Base-by-base conservation (phyloP, 257 asterid species). In the Fraxinus cuspidata region DNA sequence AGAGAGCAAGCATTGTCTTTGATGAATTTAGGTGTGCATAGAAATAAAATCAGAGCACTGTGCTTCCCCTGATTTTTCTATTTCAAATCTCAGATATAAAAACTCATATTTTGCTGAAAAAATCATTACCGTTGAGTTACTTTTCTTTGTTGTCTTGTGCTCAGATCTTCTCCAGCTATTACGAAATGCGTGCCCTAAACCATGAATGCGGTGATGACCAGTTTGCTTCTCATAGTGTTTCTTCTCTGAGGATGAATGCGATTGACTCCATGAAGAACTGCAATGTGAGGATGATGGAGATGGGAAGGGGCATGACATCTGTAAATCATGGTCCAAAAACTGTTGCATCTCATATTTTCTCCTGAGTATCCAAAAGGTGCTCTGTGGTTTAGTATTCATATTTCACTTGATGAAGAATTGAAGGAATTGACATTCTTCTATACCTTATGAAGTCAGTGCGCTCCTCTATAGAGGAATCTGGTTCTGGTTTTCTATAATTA, bases 381-480 rank as follows among this genome's bases (percentile, higher is more conserved):
- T 77, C 47, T 69, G 49, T 12, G 47, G 51, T 82, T 81, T 69
- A 78, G 75, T 73, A 58, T 63, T 34, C 10, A 68, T 71, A 47
- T 13, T n/a, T 27, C 68, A 65, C 65, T 44, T 3, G 23, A 74
- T 77, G 64, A 38, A 67, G 49, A 56, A 67, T 38, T 40, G 38
- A 71, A 21, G 21, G 10, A 23, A 73, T 37, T 67, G 75, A 60
- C 31, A n/a, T 40, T 49, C 11, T 25, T n/a, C 15, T 9, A 71
- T 81, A 94, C 98, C 94, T 88, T 80, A 94, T 94, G 76, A 90
- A 94, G 80, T 92, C 97, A 13, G 84, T 25, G 8, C 98, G 96
- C 68, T 89, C 93, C 79, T 89, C 94, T 27, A 82, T 83, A 19
- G 94, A 81, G 34, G 98, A 86, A 77, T 88, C 89, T 7, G 96